Base-by-base conservation (phyloP, 805 yeast species). In the Suhomyces faveliae region DNA sequence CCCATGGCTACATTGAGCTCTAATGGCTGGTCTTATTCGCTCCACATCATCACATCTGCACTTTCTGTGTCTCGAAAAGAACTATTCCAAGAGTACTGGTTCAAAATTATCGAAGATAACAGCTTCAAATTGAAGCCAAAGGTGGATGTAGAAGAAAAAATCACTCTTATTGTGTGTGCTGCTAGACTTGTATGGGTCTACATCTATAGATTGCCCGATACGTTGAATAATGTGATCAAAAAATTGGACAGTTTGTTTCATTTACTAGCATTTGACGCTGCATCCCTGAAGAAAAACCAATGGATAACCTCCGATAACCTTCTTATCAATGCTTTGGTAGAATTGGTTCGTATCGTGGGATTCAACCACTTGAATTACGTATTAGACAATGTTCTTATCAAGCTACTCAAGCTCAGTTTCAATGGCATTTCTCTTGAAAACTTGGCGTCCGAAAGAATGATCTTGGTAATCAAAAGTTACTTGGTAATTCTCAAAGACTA, bases 181-280 rank as follows among this genome's bases (percentile, higher is more conserved):
- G 77, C 96, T 0, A 70, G 97, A 49, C 70, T 95, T 25, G 66
- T 88, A 0, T 94, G 99, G 99, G 96, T 91, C 0, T 94, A 87
- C 61, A 69, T 90, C 20, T 89, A 84, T 64, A 74, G 98, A 52
- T 82, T 90, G 54, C 80, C 96, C 0, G 99, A 95, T 55, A 86
- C 97, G 0, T 69, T 92, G 56, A 94, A 92, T 61, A 85, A 87
- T 49, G 90, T 96, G 0, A 83, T 91, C 2, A 84, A 90, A 58
- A 85, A 84, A 47, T 73, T 94, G 43, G 96, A 86, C 49, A 59
- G 68, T 2, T 67, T 94, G 27, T 81, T 85, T 48, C 77, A 78
- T 42, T 51, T 80, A 4, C 63, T 87, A 37, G 70, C 91, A 20
- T 76, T 77, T 43, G 78, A 73, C 46, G 57, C 62, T 21, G 58